These are phyloP conservation scores for Zasmidium citrigriseum DNA, from an alignment of 2,329 filamentous ascomycete species.

Conservation along the genomic window DNA sequence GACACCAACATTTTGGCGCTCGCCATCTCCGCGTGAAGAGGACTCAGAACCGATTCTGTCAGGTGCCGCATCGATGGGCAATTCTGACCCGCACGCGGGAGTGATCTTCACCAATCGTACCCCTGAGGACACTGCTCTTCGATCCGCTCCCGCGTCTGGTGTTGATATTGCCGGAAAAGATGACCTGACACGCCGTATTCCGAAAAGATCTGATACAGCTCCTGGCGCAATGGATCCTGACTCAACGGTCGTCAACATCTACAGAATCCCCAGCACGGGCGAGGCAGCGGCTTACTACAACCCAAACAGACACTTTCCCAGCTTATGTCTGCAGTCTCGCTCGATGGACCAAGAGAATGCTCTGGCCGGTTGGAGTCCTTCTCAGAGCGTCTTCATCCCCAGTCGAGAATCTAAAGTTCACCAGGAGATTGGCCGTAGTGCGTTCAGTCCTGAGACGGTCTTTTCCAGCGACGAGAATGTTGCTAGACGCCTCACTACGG, in stretches of 20 bases:
- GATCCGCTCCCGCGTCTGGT: slow-evolving; percentile 24
- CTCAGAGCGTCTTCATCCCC: slow-evolving; percentile 25
- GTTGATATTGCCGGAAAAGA: not conserved
- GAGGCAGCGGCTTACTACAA: slow-evolving; percentile 36
- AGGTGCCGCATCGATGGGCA: slow-evolving; percentile 28
- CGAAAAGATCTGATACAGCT: slow-evolving; percentile 30
- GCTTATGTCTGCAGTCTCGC: slow-evolving; percentile 12
- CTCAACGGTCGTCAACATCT: slow-evolving; percentile 30
- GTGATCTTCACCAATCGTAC: slow-evolving; percentile 25
- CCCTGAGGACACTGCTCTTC: slow-evolving; percentile 20
- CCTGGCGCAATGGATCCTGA: slow-evolving; percentile 26
- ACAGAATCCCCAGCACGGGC: slow-evolving; percentile 34
- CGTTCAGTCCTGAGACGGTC: slow-evolving; percentile 1
- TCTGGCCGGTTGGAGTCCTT: slow-evolving; percentile 27
- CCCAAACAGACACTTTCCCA: slow-evolving; percentile 22
- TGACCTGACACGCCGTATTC: not conserved
- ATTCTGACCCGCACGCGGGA: slow-evolving; percentile 19
- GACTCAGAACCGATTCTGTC: slow-evolving; percentile 23
- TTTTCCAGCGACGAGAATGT: not conserved
- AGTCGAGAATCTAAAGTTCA: not conserved
- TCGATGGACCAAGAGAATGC: not conserved
- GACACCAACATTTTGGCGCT: slow-evolving; percentile 29
- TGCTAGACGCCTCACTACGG: not conserved
- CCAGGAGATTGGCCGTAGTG: not conserved
- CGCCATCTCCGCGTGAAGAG: slow-evolving; percentile 21